Evolutionary conservation across 108 stramenopile species (phyloP).

Genomic region (Epithemia pelagica): DNA sequence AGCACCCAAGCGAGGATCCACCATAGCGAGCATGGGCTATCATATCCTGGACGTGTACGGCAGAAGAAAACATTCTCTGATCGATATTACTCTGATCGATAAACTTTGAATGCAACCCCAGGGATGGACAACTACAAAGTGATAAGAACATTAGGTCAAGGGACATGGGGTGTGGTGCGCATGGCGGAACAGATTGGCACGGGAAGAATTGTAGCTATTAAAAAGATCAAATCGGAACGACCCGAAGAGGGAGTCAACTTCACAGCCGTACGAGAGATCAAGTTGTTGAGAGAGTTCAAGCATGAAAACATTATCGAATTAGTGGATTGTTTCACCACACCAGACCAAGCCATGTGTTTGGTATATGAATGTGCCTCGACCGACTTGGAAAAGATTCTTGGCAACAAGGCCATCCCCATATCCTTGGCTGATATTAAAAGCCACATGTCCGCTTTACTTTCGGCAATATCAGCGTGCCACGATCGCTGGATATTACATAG

Average conservation of each 20-base stretch:
- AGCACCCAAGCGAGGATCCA: too few species aligned
- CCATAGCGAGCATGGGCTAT: too few species aligned
- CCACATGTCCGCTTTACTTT: constrained; percentile 59
- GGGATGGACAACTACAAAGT: constrained; percentile 82
- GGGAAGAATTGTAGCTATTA: constrained; percentile 82
- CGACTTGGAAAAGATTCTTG: constrained; percentile 84
- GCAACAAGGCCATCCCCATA: constrained; percentile 70
- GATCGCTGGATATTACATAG: constrained; percentile 85
- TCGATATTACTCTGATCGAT: too few species aligned
- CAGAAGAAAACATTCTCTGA: too few species aligned
- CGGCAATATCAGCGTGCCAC: constrained; percentile 77
- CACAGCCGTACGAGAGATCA: constrained; percentile 93
- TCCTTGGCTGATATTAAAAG: constrained; percentile 82
- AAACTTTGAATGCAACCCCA: too few species aligned
- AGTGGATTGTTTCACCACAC: constrained; percentile 81
- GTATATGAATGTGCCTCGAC: constrained; percentile 90
- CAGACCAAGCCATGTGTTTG: constrained; percentile 77
- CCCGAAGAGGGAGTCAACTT: constrained; percentile 91
- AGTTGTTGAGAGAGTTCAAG: constrained; percentile 86
- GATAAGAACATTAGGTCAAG: constrained; percentile 76
- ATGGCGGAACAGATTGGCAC: constrained; percentile 80
- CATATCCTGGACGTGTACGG: too few species aligned
- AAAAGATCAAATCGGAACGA: constrained; percentile 85
- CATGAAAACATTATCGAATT: constrained; percentile 91
- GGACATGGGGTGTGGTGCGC: constrained; percentile 93